Base-by-base conservation (phyloP, 2,329 filamentous ascomycete genomes). In the Mycosphaerella sp. region DNA sequence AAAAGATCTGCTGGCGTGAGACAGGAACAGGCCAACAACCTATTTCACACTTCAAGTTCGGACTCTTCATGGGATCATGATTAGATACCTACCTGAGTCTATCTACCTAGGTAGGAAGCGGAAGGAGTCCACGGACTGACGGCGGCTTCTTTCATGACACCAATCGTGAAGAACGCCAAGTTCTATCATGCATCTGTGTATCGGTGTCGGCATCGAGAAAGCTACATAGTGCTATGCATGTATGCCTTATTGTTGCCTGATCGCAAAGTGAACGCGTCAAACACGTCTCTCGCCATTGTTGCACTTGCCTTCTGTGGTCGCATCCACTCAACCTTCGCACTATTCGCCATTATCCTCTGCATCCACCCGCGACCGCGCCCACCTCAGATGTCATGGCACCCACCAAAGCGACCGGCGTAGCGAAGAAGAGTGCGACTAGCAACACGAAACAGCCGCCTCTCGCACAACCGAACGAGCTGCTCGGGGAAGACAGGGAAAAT, bases 381-480 rank as follows among this genome's bases (percentile, higher is more conserved):
- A 18, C 36, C 21, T 37, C 36, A 14, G 25, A 40, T 47, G 44
- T 25, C 35, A 48, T 48, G 45, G 36, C 52, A 16, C 32, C 46
- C 17, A 30, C 50, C 13, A 43, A 52, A 17, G 43, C 47, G 30
- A 56, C 51, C 34, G 53, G 45, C 14, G 6, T 39, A 35, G 35
- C 44, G 12, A 39, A 47, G 32, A 27, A 35, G 21, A 35, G 12
- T n/a, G 10, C 35, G 14, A 47, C 17, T 28, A 35, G 44, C 4
- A 28, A 17, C 13, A 18, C 13, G 10, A 30, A 34, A 10, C 36
- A 47, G 16, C n/a, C 44, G 10, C 13, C 59, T n/a, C 46, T 56
- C n/a, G 12, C 44, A 14, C 58, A 56, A 45, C 55, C 53, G 7
- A 37, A 50, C 14, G 49, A 58, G 12, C 52, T 64, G 13, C 49